These are phyloP conservation scores for Albifimbria verrucaria DNA, from an alignment of 2,329 filamentous ascomycete species.

Conservation along the genomic window DNA sequence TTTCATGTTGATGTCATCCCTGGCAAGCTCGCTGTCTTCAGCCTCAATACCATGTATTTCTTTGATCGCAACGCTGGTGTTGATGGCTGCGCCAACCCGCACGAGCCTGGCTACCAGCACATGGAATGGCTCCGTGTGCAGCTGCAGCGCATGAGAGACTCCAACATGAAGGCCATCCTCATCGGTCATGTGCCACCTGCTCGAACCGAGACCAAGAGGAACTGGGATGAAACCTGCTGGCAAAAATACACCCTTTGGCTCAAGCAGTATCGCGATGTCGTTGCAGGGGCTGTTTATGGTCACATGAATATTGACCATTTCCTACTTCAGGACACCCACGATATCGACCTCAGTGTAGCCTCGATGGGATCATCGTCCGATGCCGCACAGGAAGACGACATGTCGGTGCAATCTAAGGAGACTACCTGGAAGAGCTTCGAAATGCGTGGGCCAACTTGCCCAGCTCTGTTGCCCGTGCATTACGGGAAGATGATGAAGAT, in stretches of 20 bases:
- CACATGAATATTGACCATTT: conserved; percentile 99
- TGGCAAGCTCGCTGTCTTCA: conserved; percentile 80
- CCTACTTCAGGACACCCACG: conserved; percentile 79
- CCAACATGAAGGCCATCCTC: conserved; percentile 90
- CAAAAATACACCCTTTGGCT: conserved; percentile 94
- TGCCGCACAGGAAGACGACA: conserved; percentile 40
- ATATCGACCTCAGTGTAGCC: conserved; percentile 60
- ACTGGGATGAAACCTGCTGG: conserved; percentile 98
- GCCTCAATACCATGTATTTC: conserved; percentile 94
- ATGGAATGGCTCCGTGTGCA: conserved; percentile 95
- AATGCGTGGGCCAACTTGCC: conserved; percentile 76
- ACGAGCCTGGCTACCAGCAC: conserved; percentile 87
- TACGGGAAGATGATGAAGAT: conserved; percentile 13
- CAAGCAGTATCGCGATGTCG: conserved; percentile 84
- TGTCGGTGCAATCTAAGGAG: conserved; percentile 58
- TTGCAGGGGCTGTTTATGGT: conserved; percentile 76
- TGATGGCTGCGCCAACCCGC: conserved; percentile 76
- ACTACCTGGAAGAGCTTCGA: conserved; percentile 78
- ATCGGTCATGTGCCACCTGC: conserved; percentile 94
- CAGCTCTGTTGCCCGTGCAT: conserved; percentile 34
- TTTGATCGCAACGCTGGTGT: conserved; percentile 92
- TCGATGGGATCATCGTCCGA: conserved; percentile 22
- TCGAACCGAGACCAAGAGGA: conserved; percentile 75
- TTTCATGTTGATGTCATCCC: conserved; percentile 92
- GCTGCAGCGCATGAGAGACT: conserved; percentile 74